Base-by-base conservation (phyloP, 129 eudicot species). In the Heracleum sosnowskyi region DNA sequence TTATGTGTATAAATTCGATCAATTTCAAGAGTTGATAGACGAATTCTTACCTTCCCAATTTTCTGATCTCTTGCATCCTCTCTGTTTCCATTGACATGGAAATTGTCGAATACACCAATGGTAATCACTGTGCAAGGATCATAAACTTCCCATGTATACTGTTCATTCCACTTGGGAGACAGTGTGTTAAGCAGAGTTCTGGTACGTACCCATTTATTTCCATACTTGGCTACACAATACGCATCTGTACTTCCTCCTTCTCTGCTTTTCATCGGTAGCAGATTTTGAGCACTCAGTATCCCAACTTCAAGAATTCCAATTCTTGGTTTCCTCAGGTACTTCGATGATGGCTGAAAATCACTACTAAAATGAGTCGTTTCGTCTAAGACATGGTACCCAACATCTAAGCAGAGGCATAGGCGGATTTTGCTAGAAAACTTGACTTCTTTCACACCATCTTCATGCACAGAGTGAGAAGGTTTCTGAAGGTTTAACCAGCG, bases 161-260 rank as follows among this genome's bases (percentile, higher is more conserved):
- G 98, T 87, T 94, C 98, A 41, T 94, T 94, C 98, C 98, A 94
- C 3, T 86, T 81, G 71, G 98, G 98, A 33, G 86, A 72, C 69
- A 89, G 87, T 0, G 92, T 89, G 88, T 94, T 88, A 13, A 94
- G 87, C 16, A 94, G 93, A 1, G 98, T 94, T 37, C 98, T 80
- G 11, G 98, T 94, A 74, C 98, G 88, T 28, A 91, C 87, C 98
- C 98, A 94, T 83, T 94, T 94, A 84, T 89, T 91, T 33, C 98
- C 97, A n/a, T 94, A 94, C 85, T 91, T 94, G 4, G 98, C 98
- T 28, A 94, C 96, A 74, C 98, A 94, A 78, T 94, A 94, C 3
- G 97, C 87, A 74, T 94, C 98, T 0, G 98, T 91, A n/a, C 80
- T 76, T 68, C 89, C 86, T 64, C 98, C 98, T 1, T 93, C 93